Evolutionary conservation across 2,329 filamentous ascomycete genomes (phyloP), one percentile per base, ranked within the genome.

Genomic region (Setomelanomma holmii): DNA sequence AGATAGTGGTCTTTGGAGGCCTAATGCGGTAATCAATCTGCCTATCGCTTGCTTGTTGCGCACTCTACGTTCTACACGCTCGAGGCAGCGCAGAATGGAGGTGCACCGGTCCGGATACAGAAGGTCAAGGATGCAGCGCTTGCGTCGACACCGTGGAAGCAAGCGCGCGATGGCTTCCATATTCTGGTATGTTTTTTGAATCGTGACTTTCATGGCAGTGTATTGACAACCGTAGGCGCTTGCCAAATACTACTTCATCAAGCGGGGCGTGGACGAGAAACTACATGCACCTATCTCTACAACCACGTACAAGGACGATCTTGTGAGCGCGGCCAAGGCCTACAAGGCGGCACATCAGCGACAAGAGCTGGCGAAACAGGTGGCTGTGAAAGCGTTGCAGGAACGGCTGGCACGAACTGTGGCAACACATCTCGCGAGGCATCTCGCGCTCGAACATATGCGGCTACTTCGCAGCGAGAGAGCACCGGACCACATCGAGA

Each of bases 211-310:
- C n/a, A 4, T 11, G 19, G 17, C 20, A 24, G 21, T 11, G 1
- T 8, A 7, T 34, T n/a, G 19, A 5, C 14, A 1, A 8, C 14
- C 6, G 4, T 14, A 45, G 42, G 40, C 45, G 8, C 36, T 49
- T 30, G 51, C 45, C 4, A 45, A 49, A 8, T 49, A 53, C 17
- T 49, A 40, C 35, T 49, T 49, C 27, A 45, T 53, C 14, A 38
- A 35, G 19, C 21, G 1, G 5, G 40, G 40, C 11, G 42, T 49
- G 16, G 45, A 49, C 14, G 22, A 40, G 16, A 24, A 23, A 6
- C 27, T 49, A 1, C 22, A 45, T 4, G 27, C 21, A 1, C 45
- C 45, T 7, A n/a, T 53, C 16, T 49, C 35, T 4, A 8, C 27
- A 20, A 8, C 14, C 3, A 17, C 6, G 11, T 45, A 11, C 20